These are phyloP conservation scores for Corrigiola litoralis DNA, from an alignment of 179 eudicot genomes.

Conservation along the genomic window DNA sequence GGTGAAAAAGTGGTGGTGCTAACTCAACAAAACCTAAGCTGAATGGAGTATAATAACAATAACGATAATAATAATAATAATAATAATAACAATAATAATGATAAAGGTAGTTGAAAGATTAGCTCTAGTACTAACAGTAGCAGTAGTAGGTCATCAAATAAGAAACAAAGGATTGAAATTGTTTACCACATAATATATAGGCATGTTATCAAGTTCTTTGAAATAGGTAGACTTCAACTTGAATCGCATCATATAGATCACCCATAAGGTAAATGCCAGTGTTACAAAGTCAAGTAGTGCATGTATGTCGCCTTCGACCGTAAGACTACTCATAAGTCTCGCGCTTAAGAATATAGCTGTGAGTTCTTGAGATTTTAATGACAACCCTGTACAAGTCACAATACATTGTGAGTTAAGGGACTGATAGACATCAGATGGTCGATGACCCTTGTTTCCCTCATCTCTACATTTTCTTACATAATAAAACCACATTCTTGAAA, in stretches of 20 bases:
- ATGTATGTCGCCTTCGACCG: conserved; percentile 77
- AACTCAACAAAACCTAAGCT: no score
- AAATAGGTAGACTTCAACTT: conserved; percentile 62
- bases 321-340: conserved; percentile 56
- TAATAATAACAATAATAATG: neutral
- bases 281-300: conserved; percentile 68
- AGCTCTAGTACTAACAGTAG: no score
- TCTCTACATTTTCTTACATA: no score
- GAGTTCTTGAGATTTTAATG: conserved; percentile 80
- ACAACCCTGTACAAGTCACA: conserved; percentile 48
- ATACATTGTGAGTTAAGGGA: no score
- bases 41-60: neutral
- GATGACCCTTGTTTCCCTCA: no score
- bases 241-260: conserved; percentile 78
- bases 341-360: conserved; percentile 66
- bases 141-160: neutral
- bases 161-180: neutral
- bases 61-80: neutral
- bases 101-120: no score
- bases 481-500: no score
- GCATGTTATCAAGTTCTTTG: conserved; percentile 62
- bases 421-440: no score
- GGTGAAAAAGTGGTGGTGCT: no score
- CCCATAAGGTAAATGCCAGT: conserved; percentile 67
- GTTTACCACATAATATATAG: conserved; percentile 52